Evolutionary conservation across 495 filamentous ascomycete genomes (phyloP).

Genomic region (Penicillium tannophilum): DNA sequence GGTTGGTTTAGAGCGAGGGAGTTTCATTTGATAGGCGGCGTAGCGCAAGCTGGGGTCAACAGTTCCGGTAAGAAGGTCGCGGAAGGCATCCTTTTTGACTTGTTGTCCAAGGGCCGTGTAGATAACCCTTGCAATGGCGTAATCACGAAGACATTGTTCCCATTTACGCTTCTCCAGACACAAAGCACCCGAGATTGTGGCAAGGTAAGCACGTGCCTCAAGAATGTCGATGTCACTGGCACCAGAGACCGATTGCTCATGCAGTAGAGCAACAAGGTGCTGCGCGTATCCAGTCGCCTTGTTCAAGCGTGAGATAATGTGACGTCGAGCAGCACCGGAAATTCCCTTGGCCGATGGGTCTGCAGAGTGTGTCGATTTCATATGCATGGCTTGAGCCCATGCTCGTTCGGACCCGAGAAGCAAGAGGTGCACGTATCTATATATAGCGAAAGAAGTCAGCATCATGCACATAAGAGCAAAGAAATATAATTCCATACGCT

Average conservation of each 20-base stretch:
- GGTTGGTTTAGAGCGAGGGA: constrained; percentile 80
- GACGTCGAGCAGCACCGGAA: constrained; percentile 74
- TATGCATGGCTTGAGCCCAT: constrained; percentile 95
- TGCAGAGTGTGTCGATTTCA: constrained; percentile 81
- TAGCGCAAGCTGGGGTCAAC: constrained; percentile 94
- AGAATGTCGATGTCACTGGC: constrained; percentile 73
- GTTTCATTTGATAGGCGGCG: constrained; percentile 86
- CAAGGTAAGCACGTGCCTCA: constrained; percentile 84
- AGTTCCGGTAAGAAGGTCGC: constrained; percentile 79
- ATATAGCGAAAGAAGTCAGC: constrained; percentile 20
- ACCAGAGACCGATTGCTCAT: constrained; percentile 56
- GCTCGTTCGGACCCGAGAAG: constrained; percentile 87
- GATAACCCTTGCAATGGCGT: constrained; percentile 75
- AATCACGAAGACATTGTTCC: constrained; percentile 74
- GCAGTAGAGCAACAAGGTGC: constrained; percentile 65
- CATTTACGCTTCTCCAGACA: constrained; percentile 86
- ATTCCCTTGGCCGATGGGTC: constrained; percentile 71
- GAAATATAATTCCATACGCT: constrained; percentile 56
- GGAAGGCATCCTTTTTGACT: constrained; percentile 71
- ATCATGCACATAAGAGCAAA: background rate
- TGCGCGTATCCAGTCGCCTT: constrained; percentile 76
- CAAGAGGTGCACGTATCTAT: constrained; percentile 75
- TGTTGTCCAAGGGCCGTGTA: constrained; percentile 73
- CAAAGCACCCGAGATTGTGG: constrained; percentile 70
- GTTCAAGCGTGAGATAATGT: constrained; percentile 82